Base-by-base conservation (phyloP, 2,329 filamentous ascomycete species). In the Aspergillus thermomutatus region DNA sequence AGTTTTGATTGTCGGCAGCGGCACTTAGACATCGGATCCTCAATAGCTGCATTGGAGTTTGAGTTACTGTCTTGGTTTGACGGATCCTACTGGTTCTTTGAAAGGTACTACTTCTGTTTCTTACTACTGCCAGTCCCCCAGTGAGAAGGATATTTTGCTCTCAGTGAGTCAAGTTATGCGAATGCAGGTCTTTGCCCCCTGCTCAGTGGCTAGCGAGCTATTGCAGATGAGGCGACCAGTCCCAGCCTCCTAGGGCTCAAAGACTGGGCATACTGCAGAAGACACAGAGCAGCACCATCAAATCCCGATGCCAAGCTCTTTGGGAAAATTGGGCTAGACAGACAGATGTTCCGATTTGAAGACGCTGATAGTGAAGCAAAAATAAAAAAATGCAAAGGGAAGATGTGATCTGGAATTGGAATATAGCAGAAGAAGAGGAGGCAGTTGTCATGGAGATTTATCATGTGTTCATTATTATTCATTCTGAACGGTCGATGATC, bases 141-240 rank as follows among this genome's bases (percentile, higher is more conserved):
- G 5, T 37, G 31, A 34, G 31, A 37, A 37, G 5, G 31, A 2
- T 37, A 7, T 46, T 25, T 46, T 11, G 10, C 43, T 46, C 23
- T 46, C 10, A 14, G 21, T 25, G 11, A 46, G 21, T 10, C 19
- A 23, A 14, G 21, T 23, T 11, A 23, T 46, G 21, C 23, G 43
- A 14, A 11, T 46, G 43, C 6, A 7, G 5, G 11, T 14, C 43
- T 23, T 14, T n/a, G 11, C 11, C n/a, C n/a, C 41, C 41, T 45
- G 41, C 10, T 23, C n/a, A 14, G 19, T 23, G 14, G 21, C 46
- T 43, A 25, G 54, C 49, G 50, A 48, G 51, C 50, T 31, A 49
- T 57, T 64, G 59, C 56, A 60, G 59, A 56, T 57, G 59, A 63
- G 64, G 63, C 63, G 50, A 55, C 64, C 63, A 65, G 61, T 65